Evolutionary conservation across 116 monocot genomes (phyloP), one percentile per base, ranked within the genome.

Genomic region (Iris pallida): DNA sequence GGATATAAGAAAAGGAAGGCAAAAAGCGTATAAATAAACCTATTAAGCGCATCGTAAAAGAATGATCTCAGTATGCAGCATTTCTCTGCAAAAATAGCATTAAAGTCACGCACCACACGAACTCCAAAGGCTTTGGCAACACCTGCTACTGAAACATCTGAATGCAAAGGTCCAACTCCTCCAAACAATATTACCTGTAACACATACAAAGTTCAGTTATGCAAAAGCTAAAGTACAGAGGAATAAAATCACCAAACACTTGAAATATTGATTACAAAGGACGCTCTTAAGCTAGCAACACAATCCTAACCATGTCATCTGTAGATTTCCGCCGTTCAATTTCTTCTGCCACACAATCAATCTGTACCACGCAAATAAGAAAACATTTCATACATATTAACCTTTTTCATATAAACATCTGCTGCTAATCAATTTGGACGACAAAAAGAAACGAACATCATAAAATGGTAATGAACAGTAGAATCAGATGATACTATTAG

Each of bases 121-220:
- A 90, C 93, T 66, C 93, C 90, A 80, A 93, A 98, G 42, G 98
- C 85, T 83, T 99, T 99, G 57, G 93, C 98, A 53, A 99, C 88
- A 65, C 98, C 88, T 58, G 90, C 93, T 54, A 93, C 67, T 62
- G 88, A 84, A 80, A 93, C 82, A 84, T 99, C 98, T 61, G 93
- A 99, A 86, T 85, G 87, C 73, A 99, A 76, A 62, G 98, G 90
- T 15, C 98, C 98, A 86, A 99, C 68, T 51, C 90, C 98, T 80
- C 98, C 98, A 88, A 82, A 86, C 44, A 93, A 54, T 59, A 99
- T 86, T 47, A 99, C 78, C 98, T 99, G 66, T n/a, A 75, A 64
- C 15, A 55, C 66, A 2, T 42, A 9, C 15, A 61, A 43, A 16
- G 17, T 63, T 40, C 20, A 44, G 66, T 19, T 47, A 17, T 66